Base-by-base conservation (phyloP, 108 stramenopile species). In the Cylindrotheca closterium region DNA sequence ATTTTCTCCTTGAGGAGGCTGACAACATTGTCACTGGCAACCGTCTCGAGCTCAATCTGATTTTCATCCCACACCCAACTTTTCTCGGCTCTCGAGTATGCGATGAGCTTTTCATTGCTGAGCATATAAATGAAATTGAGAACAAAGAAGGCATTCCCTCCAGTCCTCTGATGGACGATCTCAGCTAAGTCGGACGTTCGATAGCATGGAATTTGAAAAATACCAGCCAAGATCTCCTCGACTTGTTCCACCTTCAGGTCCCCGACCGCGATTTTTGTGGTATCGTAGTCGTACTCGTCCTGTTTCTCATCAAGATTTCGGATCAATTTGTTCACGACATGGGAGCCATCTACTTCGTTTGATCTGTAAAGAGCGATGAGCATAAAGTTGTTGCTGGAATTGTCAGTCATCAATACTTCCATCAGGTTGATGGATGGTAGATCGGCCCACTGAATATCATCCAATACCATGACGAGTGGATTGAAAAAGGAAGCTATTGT, bases 351-450 rank as follows among this genome's bases (percentile, higher is more conserved):
- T 8, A 79, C 74, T 52, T 85, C 80, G 51, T 85, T 73, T 50
- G 73, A 73, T 50, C 84, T 68, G 49, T 80, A 79, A 0, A 71
- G 30, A 12, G 78, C 80, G n/a, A 82, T 58, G 48, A 85, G 49
- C 57, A 85, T 31, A 27, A 77, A n/a, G 4, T 31, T 48, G 0
- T 22, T 46, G 19, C n/a, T 57, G 26, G 24, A 26, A 15, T 15
- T 15, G 30, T 70, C 64, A 0, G 4, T 25, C 30, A 55, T n/a
- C 2, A 71, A 26, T 18, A 29, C 49, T 21, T 70, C 50, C 19
- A 77, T 31, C n/a, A n/a, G n/a, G n/a, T n/a, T n/a, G n/a, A n/a
- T n/a, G n/a, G n/a, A n/a, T n/a, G n/a, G n/a, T n/a, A n/a, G n/a
- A n/a, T n/a, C n/a, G n/a, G n/a, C n/a, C n/a, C n/a, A n/a, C n/a